Percentiles rank a stretch among this genome's conserved stretches.
Conservation (phyloP, 2,329 filamentous ascomycete species). For the Fusarium sp. region DNA sequence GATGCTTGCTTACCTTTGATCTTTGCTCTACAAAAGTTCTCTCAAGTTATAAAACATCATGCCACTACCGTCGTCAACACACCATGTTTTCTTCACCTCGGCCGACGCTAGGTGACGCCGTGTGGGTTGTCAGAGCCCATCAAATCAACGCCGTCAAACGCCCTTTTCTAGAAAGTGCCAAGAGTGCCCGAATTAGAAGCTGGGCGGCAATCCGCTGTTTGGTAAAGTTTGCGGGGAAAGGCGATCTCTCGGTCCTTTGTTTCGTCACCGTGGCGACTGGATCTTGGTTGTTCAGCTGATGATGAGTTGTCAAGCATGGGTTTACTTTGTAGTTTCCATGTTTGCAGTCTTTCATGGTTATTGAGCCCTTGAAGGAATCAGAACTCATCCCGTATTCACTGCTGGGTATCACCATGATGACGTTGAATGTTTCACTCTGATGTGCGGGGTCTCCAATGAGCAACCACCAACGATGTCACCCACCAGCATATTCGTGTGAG, state of each 20-base stretch:
- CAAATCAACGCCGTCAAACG: conserved; percentile 1
- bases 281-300: background rate
- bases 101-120: conserved; percentile 11
- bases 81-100: background rate
- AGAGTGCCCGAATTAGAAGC: conserved; percentile 2
- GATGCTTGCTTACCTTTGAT: conserved; percentile 7
- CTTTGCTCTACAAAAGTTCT: background rate
- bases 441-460: conserved; percentile 1
- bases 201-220: background rate
- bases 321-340: background rate
- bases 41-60: background rate
- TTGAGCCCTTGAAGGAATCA: background rate
- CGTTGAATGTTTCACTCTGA: conserved; percentile 1
- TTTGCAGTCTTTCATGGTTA: background rate
- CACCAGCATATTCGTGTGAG: background rate
- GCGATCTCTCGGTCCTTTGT: background rate
- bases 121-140: conserved; percentile 1
- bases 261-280: background rate
- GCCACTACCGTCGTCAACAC: conserved; percentile 3
- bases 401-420: background rate
- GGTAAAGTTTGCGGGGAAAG: background rate
- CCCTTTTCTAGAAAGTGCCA: conserved; percentile 17
- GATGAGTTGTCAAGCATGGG: background rate
- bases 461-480: background rate
- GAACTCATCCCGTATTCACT: background rate